Conservation (phyloP, 1,139 yeast genomes). For the Wickerhamomyces sp. region DNA sequence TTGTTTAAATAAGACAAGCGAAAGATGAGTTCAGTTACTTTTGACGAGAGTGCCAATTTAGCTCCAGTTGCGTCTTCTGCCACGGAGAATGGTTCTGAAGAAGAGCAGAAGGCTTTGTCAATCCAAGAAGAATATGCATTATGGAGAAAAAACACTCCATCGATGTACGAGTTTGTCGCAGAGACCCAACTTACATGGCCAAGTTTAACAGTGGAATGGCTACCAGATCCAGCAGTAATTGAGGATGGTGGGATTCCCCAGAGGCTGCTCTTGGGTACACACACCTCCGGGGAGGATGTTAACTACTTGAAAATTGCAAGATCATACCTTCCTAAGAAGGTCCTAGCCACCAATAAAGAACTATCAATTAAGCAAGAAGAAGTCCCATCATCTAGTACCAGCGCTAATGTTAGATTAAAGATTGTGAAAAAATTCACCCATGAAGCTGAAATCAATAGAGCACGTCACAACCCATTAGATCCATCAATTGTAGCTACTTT, state of each 20-base stretch:
- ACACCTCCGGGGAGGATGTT: constrained; percentile 75
- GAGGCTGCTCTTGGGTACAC: constrained; percentile 71
- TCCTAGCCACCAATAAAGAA: constrained; percentile 21
- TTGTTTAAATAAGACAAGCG: no score
- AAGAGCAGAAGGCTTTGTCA: constrained; percentile 19
- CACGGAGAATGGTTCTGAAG: constrained; percentile 1
- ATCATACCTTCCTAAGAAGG: constrained; percentile 56
- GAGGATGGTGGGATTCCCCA: constrained; percentile 23
- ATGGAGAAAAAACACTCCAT: constrained; percentile 77
- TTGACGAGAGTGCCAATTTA: constrained; percentile 1
- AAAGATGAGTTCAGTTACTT: constrained; percentile 3
- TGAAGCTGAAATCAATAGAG: constrained; percentile 68
- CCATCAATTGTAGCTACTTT: constrained; percentile 69
- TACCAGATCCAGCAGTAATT: constrained; percentile 37
- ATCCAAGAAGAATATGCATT: constrained; percentile 64
- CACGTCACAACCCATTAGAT: constrained; percentile 76
- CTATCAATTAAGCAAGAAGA: constrained; percentile 16
- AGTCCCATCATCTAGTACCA: constrained; percentile 4
- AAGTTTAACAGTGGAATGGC: constrained; percentile 72
- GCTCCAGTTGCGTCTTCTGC: neutral
- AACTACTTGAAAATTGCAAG: constrained; percentile 76
- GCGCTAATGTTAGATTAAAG: constrained; percentile 48
- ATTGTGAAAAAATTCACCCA: constrained; percentile 56
- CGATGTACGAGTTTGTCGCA: constrained; percentile 75
- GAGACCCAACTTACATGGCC: constrained; percentile 83